phyloP scores from a whole-genome alignment of 2,329 filamentous ascomycete genomes.

The Sporothrix globosa region DNA sequence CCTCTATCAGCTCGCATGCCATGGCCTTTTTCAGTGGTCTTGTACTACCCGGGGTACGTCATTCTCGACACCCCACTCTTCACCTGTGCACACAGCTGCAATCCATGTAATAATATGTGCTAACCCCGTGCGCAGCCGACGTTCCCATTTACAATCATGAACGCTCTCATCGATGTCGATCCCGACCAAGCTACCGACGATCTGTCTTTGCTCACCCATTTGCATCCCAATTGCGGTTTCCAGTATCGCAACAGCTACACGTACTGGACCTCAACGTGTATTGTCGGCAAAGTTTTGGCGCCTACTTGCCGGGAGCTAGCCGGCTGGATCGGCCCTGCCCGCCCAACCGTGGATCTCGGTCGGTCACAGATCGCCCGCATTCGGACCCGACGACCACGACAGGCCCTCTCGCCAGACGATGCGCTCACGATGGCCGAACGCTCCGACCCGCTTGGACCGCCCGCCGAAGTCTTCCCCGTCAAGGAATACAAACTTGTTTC shows the following conservation, averaged over 20 bases:
- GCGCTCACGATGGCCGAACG: slow-evolving; percentile 67
- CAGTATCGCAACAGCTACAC: slow-evolving; percentile 75
- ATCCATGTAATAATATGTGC: not conserved
- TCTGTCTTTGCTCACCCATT: slow-evolving; percentile 68
- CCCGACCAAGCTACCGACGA: slow-evolving; percentile 67
- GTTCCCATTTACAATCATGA: slow-evolving; percentile 77
- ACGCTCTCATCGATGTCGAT: slow-evolving; percentile 74
- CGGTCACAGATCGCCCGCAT: slow-evolving; percentile 72
- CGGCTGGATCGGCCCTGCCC: slow-evolving; percentile 74
- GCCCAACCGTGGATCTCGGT: slow-evolving; percentile 67
- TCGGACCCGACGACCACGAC: slow-evolving; percentile 61
- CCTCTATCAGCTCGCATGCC: slow-evolving; percentile 68
- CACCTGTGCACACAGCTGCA: not conserved
- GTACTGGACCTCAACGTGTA: slow-evolving; percentile 73
- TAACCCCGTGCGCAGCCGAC: slow-evolving; percentile 49
- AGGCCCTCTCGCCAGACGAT: slow-evolving; percentile 60
- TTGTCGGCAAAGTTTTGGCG: slow-evolving; percentile 75
- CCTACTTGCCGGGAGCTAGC: slow-evolving; percentile 71
- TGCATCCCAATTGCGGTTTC: slow-evolving; percentile 71
- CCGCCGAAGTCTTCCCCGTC: slow-evolving; percentile 64
- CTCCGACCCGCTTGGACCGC: slow-evolving; percentile 69
- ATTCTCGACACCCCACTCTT: not conserved
- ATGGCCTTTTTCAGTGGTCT: slow-evolving; percentile 79
- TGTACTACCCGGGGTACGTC: slow-evolving; percentile 67
- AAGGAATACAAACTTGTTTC: slow-evolving; percentile 67